Evolutionary conservation across 1,284 basidiomycete genomes (phyloP).

Genomic region (Naganishia sp.): DNA sequence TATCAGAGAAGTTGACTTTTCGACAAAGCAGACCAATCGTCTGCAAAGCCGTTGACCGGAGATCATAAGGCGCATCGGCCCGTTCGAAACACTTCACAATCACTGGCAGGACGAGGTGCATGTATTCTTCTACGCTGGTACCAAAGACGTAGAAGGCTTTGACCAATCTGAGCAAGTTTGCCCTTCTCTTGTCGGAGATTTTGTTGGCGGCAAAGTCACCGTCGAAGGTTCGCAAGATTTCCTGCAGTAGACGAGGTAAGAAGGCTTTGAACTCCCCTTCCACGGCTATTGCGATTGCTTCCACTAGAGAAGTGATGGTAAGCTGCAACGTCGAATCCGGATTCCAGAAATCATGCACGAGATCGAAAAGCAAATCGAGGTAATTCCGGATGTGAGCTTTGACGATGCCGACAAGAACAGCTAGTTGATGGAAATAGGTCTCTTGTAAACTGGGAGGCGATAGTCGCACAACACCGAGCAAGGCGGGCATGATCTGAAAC

Average conservation of each 20-base stretch:
- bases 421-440: constrained; percentile 93
- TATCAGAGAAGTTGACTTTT: constrained; percentile 98
- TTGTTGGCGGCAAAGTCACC: constrained; percentile 62
- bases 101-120: constrained; percentile 94
- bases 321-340: constrained; percentile 79
- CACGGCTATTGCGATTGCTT: constrained; percentile 90
- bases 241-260: constrained; percentile 86
- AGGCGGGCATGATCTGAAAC: constrained; percentile 88
- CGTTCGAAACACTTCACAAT: constrained; percentile 91
- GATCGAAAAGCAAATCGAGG: constrained; percentile 74
- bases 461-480: constrained; percentile 81
- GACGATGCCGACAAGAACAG: constrained; percentile 94
- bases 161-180: constrained; percentile 76
- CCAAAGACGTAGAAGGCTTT: constrained; percentile 93
- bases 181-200: constrained; percentile 73
- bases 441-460: constrained; percentile 80
- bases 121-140: constrained; percentile 94
- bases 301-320: constrained; percentile 89
- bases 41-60: constrained; percentile 86
- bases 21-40: constrained; percentile 89
- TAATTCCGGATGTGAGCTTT: constrained; percentile 97
- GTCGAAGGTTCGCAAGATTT: constrained; percentile 86
- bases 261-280: constrained; percentile 99
- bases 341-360: constrained; percentile 86
- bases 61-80: constrained; percentile 68